These are phyloP conservation scores for Candida sp. DNA, from an alignment of 1,139 yeast genomes.

Conservation along the genomic window DNA sequence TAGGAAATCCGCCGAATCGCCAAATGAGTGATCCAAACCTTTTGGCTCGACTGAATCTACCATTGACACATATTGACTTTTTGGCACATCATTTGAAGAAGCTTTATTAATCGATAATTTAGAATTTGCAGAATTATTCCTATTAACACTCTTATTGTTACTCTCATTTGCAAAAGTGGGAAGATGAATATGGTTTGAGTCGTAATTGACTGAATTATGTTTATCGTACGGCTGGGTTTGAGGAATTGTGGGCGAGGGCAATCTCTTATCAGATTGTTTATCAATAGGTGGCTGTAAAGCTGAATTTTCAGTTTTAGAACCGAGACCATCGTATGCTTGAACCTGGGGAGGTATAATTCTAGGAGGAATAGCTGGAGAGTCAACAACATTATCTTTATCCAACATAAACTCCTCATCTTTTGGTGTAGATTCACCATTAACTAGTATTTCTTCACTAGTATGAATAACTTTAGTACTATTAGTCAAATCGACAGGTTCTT, in stretches of 20 bases:
- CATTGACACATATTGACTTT: background rate
- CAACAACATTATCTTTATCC: background rate
- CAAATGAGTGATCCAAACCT: constrained; percentile 4
- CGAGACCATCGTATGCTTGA: background rate
- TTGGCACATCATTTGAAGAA: background rate
- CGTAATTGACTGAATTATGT: background rate
- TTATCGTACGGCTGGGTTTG: background rate
- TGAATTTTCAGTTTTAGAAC: background rate
- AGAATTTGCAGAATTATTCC: background rate
- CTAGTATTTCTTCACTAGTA: background rate
- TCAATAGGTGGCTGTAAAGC: background rate
- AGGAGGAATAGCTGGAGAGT: background rate
- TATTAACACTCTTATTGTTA: constrained; percentile 3
- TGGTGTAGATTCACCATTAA: background rate
- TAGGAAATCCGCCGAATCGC: constrained; percentile 6
- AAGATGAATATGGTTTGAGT: background rate
- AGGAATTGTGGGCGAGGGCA: background rate
- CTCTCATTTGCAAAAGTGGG: background rate
- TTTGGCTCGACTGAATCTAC: no score
- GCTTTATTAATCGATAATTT: background rate
- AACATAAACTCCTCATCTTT: background rate
- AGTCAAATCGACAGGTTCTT: background rate
- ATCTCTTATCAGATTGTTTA: background rate
- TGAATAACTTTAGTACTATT: background rate
- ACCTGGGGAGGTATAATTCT: background rate